Conservation (phyloP, 2,329 filamentous ascomycete genomes). For the Talaromyces sp. region DNA sequence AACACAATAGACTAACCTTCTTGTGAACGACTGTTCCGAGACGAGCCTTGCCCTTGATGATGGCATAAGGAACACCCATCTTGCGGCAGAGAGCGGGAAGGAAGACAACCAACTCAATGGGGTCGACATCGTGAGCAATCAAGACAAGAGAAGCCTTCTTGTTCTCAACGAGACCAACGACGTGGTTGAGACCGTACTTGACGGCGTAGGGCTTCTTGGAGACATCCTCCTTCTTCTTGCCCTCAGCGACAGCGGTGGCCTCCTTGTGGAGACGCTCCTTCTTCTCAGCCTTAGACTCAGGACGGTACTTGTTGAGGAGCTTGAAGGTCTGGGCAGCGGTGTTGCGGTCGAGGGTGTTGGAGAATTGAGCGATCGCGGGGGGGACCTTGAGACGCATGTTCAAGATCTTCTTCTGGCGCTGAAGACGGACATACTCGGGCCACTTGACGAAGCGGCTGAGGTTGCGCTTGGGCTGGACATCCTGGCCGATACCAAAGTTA, state of each 20-base stretch:
- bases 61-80: slow-evolving; percentile 99
- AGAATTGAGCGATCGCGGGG: slow-evolving; percentile 95
- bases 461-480: slow-evolving; percentile 96
- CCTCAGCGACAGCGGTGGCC: slow-evolving; percentile 94
- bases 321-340: slow-evolving; percentile 96
- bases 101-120: slow-evolving; percentile 99
- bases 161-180: slow-evolving; percentile 95
- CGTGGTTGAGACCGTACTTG: slow-evolving; percentile 99
- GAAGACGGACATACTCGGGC: slow-evolving; percentile 98
- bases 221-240: slow-evolving; percentile 99
- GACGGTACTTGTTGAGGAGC: slow-evolving; percentile 99
- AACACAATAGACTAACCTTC: slow-evolving; percentile 64
- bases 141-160: slow-evolving; percentile 99
- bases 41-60: slow-evolving; percentile 99
- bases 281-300: slow-evolving; percentile 99
- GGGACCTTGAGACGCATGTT: slow-evolving; percentile 98
- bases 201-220: slow-evolving; percentile 99
- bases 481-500: slow-evolving; percentile 98
- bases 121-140: slow-evolving; percentile 99
- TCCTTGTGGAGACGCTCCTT: slow-evolving; percentile 99
- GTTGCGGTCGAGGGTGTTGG: slow-evolving; percentile 94
- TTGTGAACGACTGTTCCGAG: slow-evolving; percentile 99
- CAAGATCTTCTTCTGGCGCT: slow-evolving; percentile 93
- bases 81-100: slow-evolving; percentile 98
- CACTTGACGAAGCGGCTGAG: slow-evolving; percentile 98